These are phyloP conservation scores for Neocucurbitaria cava DNA, from an alignment of 2,329 filamentous ascomycete species.

Conservation along the genomic window DNA sequence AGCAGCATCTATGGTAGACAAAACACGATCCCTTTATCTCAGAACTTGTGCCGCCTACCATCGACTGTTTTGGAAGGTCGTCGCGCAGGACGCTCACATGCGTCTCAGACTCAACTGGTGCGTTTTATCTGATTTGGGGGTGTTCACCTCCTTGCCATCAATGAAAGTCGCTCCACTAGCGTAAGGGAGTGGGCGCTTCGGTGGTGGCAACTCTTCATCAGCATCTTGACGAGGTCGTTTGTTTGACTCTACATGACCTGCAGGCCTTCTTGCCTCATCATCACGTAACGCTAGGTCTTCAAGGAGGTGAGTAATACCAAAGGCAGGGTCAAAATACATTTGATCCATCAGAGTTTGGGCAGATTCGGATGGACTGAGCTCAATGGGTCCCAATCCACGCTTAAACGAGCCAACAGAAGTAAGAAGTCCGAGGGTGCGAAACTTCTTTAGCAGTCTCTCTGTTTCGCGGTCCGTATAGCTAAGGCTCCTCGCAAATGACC, in stretches of 20 bases:
- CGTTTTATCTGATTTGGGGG: background rate
- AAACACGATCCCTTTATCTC: background rate
- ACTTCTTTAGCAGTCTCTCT: constrained; percentile 1
- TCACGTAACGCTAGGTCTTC: background rate
- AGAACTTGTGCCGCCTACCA: too few relatives aligned
- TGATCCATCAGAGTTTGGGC: background rate
- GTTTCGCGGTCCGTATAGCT: background rate
- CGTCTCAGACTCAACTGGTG: background rate
- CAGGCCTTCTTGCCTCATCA: background rate
- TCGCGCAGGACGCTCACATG: background rate
- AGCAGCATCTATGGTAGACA: background rate
- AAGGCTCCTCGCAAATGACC: constrained; percentile 3
- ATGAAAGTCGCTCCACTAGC: background rate
- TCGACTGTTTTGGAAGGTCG: background rate
- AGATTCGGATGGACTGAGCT: background rate
- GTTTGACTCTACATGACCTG: too few relatives aligned
- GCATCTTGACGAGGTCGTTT: background rate
- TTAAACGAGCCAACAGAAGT: background rate
- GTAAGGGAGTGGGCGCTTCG: background rate
- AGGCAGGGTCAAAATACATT: constrained; percentile 1
- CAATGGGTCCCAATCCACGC: background rate
- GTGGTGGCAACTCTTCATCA: background rate
- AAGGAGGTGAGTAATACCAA: background rate
- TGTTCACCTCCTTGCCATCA: background rate
- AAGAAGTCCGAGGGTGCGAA: background rate